Conservation (phyloP, 2,329 filamentous ascomycete species). For the Alternaria alternata region DNA sequence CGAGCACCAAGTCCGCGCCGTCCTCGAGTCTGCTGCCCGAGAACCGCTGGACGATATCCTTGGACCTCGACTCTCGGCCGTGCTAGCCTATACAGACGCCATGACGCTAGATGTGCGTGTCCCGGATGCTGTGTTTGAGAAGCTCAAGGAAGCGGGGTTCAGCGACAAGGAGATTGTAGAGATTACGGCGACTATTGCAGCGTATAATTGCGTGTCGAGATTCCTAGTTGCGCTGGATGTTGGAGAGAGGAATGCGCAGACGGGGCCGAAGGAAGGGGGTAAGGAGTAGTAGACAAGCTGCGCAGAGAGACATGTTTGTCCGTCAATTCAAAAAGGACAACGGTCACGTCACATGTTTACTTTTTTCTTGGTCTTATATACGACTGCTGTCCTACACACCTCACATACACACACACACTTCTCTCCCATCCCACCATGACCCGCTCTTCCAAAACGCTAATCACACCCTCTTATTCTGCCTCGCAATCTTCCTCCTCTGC, state of each 20-base stretch:
- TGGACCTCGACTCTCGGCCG: conserved; percentile 70
- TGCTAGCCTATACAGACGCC: conserved; percentile 78
- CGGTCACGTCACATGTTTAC: background rate
- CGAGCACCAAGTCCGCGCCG: conserved; percentile 41
- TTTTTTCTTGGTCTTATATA: background rate
- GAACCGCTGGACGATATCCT: conserved; percentile 45
- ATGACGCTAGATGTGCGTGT: conserved; percentile 82
- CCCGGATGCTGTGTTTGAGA: conserved; percentile 70
- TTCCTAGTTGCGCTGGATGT: conserved; percentile 83
- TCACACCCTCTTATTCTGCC: background rate
- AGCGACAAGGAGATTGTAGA: conserved; percentile 79
- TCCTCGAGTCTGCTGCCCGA: conserved; percentile 32
- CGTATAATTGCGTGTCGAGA: conserved; percentile 85
- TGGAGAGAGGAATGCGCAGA: conserved; percentile 52
- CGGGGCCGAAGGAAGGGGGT: conserved; percentile 26
- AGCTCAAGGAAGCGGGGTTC: conserved; percentile 66
- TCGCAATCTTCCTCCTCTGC: conserved; percentile 77
- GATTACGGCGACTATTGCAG: conserved; percentile 78
- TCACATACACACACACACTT: background rate
- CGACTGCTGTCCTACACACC: background rate
- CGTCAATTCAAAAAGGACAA: too few species aligned
- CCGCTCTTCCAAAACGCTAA: background rate
- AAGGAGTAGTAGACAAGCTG: conserved; percentile 11
- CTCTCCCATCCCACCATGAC: background rate
- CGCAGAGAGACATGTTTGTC: too few species aligned